Base-by-base conservation (phyloP, 2,329 filamentous ascomycete species). In the Huntiella abstrusa region DNA sequence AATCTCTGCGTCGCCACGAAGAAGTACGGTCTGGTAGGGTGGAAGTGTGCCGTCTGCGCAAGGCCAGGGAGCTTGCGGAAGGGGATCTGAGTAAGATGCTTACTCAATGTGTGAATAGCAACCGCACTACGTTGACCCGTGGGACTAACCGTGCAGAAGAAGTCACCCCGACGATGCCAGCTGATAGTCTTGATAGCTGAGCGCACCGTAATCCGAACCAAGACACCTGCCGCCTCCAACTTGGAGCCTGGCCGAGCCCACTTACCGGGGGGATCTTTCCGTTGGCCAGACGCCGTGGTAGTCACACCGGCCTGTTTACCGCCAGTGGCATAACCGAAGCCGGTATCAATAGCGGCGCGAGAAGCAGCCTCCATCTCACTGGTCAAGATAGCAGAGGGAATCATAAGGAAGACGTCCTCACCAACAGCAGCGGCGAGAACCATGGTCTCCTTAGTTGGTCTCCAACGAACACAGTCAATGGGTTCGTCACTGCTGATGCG, bases 1-100 rank as follows among this genome's bases (percentile, higher is more conserved):
- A 82, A 81, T 55, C 88, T 83, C 62, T 94, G 86, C 8, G 92
- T 96, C 3, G 91, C 91, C 47, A 98, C 84, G 58, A 96, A 96
- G 66, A 98, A 87, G 43, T 94, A 76, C 0, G 91, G 87, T 54
- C 86, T 80, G 36, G 80, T 83, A 2, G 91, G 91, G 61, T 98
- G 92, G 71, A 98, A 98, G 54, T 87, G 84, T 4, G 86, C 87
- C 1, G 82, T 81, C 62, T 96, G 88, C 1, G 87, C 72, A 47
- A 83, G 70, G 41, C 80, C 84, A 41, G 85, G 77, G 28, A 75
- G 62, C 46, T 70, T 71, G 51, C 84, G 81, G 75, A 98, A 96
- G 19, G 91, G 92, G 53, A 91, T 79, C 62, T 98, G 91, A 2
- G 86, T 95, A 40, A 88, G 73, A 63, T 98, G 91, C 62, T 93